A percentile compares a stretch with the other conserved stretches of the same genome.
Evolutionary conservation across 768 basidiomycete genomes (phyloP).

Genomic region (Xerocomus spinulosus): DNA sequence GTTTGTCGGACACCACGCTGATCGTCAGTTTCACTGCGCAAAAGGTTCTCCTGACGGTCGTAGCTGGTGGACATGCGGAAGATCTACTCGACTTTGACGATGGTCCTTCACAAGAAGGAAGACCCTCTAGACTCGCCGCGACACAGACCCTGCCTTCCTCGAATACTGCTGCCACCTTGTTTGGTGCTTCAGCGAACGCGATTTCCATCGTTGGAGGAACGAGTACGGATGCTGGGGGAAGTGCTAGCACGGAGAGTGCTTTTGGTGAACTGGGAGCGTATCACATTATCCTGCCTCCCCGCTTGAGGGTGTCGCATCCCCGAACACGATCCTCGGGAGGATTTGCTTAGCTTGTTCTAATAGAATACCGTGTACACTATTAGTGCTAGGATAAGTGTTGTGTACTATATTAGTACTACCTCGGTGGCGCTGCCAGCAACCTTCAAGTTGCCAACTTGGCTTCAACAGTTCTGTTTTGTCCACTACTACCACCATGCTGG

Average conservation of each 20-base stretch:
- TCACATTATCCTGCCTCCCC: slow-evolving; percentile 9
- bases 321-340: slow-evolving; percentile 41
- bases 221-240: slow-evolving; percentile 27
- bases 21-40: slow-evolving; percentile 63
- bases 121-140: slow-evolving; percentile 74
- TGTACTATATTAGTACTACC: too few species aligned
- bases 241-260: slow-evolving; percentile 4
- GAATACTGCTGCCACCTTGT: slow-evolving; percentile 71
- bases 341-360: slow-evolving; percentile 54
- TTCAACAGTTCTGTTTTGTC: too few species aligned
- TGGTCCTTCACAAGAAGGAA: slow-evolving; percentile 46
- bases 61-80: slow-evolving; percentile 87
- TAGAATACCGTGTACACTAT: too few species aligned
- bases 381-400: too few species aligned
- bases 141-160: slow-evolving; percentile 68
- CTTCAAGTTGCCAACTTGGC: too few species aligned
- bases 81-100: slow-evolving; percentile 95
- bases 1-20: slow-evolving; percentile 1
- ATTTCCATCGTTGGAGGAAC: slow-evolving; percentile 83
- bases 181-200: slow-evolving; percentile 82
- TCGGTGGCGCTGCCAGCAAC: too few species aligned
- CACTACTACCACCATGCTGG: too few species aligned
- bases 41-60: slow-evolving; percentile 89
- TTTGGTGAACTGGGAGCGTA: slow-evolving; percentile 20
- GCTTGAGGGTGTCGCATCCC: slow-evolving; percentile 21